phyloP scores from a whole-genome alignment of 257 asterid species.

The Perilla frutescens region DNA sequence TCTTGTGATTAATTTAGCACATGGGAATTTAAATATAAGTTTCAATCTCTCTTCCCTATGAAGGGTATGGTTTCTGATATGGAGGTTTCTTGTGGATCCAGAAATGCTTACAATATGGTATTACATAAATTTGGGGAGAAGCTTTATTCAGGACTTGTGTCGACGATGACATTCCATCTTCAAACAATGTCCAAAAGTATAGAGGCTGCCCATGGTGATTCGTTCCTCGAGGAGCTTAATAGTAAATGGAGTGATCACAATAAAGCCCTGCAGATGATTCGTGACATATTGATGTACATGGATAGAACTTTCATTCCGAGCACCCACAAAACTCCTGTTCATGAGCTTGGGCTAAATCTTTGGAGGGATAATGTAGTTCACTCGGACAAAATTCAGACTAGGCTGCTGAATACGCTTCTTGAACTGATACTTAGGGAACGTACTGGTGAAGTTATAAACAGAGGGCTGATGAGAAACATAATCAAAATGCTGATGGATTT shows the following conservation, averaged over 20 bases:
- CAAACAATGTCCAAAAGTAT: conserved; percentile 62
- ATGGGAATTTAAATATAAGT: not conserved
- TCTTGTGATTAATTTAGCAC: not conserved
- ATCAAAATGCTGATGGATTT: conserved; percentile 85
- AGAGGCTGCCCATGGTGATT: conserved; percentile 75
- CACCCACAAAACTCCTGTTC: conserved; percentile 72
- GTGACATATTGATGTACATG: conserved; percentile 92
- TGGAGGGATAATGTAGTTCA: conserved; percentile 84
- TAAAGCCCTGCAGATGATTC: conserved; percentile 85
- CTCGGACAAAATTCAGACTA: conserved; percentile 62
- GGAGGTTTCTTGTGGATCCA: conserved; percentile 41
- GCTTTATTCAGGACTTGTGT: conserved; percentile 75
- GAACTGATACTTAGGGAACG: conserved; percentile 68
- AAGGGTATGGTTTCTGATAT: conserved; percentile 31
- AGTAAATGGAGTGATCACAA: conserved; percentile 83
- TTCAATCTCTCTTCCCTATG: not conserved
- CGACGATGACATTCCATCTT: conserved; percentile 74
- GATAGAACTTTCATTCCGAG: conserved; percentile 81
- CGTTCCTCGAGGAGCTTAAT: conserved; percentile 80
- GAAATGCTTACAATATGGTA: conserved; percentile 93
- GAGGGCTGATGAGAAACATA: conserved; percentile 89
- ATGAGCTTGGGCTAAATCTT: conserved; percentile 86
- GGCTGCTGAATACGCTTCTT: conserved; percentile 76
- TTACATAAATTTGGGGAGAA: conserved; percentile 87
- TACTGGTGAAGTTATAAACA: conserved; percentile 74